Percentiles rank a stretch among this genome's conserved stretches.
phyloP scores from a whole-genome alignment of 148 eudicot genomes.

The Cornus kousa region DNA sequence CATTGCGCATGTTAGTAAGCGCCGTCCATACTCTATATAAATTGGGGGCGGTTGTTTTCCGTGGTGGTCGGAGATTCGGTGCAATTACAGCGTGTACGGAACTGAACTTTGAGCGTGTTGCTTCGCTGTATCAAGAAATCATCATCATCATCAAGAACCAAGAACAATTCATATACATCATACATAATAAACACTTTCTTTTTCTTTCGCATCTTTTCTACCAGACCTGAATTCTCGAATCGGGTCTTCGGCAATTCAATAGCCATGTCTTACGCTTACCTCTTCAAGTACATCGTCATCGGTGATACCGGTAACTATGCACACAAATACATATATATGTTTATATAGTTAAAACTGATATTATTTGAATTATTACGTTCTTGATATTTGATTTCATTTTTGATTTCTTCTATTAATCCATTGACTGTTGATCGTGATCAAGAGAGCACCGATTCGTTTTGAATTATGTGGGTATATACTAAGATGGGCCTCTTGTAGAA shows the following conservation, averaged over 20 bases:
- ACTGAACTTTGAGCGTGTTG: not conserved
- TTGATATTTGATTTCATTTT: no score
- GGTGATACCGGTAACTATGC: slow-evolving; percentile 21
- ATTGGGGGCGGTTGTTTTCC: not conserved
- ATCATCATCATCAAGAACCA: not conserved
- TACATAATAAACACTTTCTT: no score
- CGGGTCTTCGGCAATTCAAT: not conserved
- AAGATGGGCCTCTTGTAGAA: no score
- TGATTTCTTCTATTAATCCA: no score
- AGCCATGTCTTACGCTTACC: slow-evolving; percentile 25
- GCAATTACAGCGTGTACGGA: not conserved
- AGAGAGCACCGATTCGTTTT: no score
- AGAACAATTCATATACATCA: not conserved
- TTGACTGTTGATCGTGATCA: no score
- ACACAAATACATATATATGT: no score
- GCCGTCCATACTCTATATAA: not conserved
- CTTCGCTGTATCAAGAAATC: not conserved
- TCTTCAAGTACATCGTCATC: slow-evolving; percentile 27
- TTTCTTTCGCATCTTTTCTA: not conserved
- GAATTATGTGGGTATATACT: no score
- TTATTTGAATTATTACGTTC: no score
- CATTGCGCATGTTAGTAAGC: not conserved
- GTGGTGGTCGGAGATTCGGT: not conserved
- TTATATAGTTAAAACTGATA: no score
- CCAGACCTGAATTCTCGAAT: not conserved